These are phyloP conservation scores for Lasiosphaeris hirsuta DNA, from an alignment of 495 filamentous ascomycete genomes.

Conservation along the genomic window DNA sequence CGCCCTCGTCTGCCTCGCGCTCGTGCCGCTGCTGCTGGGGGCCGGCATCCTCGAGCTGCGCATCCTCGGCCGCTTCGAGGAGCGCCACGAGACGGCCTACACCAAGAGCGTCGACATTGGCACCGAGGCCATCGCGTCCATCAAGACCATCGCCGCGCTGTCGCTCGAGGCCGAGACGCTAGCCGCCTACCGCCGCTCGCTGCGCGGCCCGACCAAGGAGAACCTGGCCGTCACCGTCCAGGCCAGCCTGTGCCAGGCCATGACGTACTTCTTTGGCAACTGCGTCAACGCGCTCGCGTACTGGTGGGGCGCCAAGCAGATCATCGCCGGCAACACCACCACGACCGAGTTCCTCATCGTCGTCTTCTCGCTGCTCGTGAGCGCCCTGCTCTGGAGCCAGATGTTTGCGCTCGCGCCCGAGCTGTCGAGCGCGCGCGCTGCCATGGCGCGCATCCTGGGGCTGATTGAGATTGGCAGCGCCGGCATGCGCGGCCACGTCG, in stretches of 20 bases:
- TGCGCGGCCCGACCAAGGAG: conserved; percentile 14
- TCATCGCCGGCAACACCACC: conserved; percentile 59
- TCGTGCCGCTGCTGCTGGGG: conserved; percentile 69
- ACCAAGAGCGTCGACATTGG: conserved; percentile 71
- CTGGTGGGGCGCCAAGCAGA: conserved; percentile 71
- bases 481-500: conserved; percentile 20
- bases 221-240: conserved; percentile 19
- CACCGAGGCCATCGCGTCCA: conserved; percentile 79
- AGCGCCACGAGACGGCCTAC: conserved; percentile 65
- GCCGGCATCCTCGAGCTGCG: conserved; percentile 77
- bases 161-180: conserved; percentile 59
- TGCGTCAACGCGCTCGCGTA: conserved; percentile 75
- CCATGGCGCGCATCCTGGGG: conserved; percentile 21
- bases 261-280: conserved; percentile 72
- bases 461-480: conserved; percentile 19
- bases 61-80: conserved; percentile 65
- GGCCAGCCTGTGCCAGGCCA: conserved; percentile 58
- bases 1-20: conserved; percentile 73
- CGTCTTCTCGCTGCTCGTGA: conserved; percentile 50
- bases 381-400: conserved; percentile 31
- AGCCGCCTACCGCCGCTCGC: conserved; percentile 49
- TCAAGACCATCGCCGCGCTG: conserved; percentile 83
- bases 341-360: conserved; percentile 79
- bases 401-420: conserved; percentile 35
- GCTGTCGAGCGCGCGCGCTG: conserved; percentile 26